A percentile compares a stretch with the other conserved stretches of the same genome.
Conservation (phyloP, 768 basidiomycete genomes). For the Solioccasus polychromus region DNA sequence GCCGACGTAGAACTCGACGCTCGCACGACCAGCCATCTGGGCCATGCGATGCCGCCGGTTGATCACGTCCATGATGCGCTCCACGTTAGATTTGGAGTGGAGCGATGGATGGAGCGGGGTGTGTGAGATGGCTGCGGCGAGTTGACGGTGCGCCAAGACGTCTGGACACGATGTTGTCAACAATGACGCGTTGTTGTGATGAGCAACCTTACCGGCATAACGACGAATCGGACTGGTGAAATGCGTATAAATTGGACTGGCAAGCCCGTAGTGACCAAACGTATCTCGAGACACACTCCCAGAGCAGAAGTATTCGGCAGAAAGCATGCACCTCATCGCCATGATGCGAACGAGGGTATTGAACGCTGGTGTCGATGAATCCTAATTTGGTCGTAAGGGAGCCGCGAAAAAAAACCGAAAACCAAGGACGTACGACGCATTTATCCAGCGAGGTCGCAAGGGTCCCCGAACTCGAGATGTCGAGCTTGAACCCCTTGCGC, state of each 20-base stretch:
- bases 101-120: constrained; percentile 80
- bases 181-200: too few species aligned
- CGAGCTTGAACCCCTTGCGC: constrained; percentile 76
- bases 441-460: constrained; percentile 85
- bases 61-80: constrained; percentile 79
- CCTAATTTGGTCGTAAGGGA: constrained; percentile 42
- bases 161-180: constrained; percentile 43
- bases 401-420: background rate
- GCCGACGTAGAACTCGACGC: constrained; percentile 97
- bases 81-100: constrained; percentile 86
- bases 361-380: constrained; percentile 81
- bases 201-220: constrained; percentile 79
- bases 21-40: constrained; percentile 95
- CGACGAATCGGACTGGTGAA: constrained; percentile 97
- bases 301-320: constrained; percentile 97
- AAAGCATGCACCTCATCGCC: constrained; percentile 98
- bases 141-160: constrained; percentile 91
- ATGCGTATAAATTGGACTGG: constrained; percentile 95
- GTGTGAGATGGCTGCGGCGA: constrained; percentile 85
- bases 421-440: constrained; percentile 63
- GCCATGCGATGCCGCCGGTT: constrained; percentile 94
- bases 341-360: constrained; percentile 98
- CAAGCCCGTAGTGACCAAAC: constrained; percentile 97
- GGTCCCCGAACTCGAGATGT: constrained; percentile 89
- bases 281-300: constrained; percentile 90